Conservation (phyloP, 2,329 filamentous ascomycete genomes). For the Fusarium albosuccineum region DNA sequence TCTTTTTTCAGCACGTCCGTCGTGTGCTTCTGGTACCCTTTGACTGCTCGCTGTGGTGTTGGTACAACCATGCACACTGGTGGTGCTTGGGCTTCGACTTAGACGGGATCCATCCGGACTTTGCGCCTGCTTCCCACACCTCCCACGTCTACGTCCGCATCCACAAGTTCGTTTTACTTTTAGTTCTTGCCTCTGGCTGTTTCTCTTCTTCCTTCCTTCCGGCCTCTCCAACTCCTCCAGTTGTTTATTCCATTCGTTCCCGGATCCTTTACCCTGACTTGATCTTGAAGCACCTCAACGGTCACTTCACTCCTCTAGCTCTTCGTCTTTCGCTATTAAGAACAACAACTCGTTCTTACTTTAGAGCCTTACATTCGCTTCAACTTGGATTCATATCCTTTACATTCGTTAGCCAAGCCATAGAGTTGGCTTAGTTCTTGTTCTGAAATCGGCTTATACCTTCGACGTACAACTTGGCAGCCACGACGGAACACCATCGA, state of each 20-base stretch:
- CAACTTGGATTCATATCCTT: constrained; percentile 26
- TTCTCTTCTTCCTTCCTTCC: constrained; percentile 19
- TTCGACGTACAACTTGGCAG: constrained; percentile 4
- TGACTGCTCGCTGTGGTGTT: constrained; percentile 24
- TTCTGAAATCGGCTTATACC: constrained; percentile 23
- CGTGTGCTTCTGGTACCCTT: constrained; percentile 15
- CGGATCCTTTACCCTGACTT: constrained; percentile 27
- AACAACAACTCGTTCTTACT: constrained; percentile 9
- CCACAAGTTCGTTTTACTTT: constrained; percentile 44
- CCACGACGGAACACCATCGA: constrained; percentile 12
- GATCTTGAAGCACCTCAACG: constrained; percentile 20
- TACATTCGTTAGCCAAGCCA: constrained; percentile 28
- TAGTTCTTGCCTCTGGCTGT: constrained; percentile 37
- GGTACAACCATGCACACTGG: constrained; percentile 12
- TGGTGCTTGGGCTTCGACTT: constrained; percentile 28
- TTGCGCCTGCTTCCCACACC: constrained; percentile 23
- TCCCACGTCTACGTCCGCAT: constrained; percentile 29
- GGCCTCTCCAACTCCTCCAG: constrained; percentile 21
- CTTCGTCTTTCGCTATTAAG: constrained; percentile 32
- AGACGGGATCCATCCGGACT: constrained; percentile 18
- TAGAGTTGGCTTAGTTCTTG: constrained; percentile 18
- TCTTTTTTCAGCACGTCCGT: constrained; percentile 36
- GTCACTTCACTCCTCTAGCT: constrained; percentile 24
- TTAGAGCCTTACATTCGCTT: constrained; percentile 41
- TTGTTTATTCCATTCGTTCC: constrained; percentile 37